phyloP scores from a whole-genome alignment of 2,329 filamentous ascomycete genomes.

The Coleophoma cylindrospora region DNA sequence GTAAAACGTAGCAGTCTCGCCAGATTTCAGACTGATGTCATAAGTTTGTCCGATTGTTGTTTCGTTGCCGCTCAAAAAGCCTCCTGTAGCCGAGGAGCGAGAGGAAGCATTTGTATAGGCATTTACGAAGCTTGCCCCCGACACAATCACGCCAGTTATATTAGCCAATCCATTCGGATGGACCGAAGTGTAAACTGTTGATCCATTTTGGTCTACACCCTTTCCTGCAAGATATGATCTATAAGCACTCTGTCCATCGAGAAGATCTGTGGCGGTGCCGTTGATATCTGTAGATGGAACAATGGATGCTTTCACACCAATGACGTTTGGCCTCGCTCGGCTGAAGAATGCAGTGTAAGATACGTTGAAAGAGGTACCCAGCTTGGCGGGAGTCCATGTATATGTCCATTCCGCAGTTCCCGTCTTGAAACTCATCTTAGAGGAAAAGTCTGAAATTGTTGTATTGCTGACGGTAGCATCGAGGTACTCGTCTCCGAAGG shows the following conservation, averaged over 20 bases:
- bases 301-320: constrained; percentile 51
- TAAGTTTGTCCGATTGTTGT: constrained; percentile 62
- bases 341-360: constrained; percentile 56
- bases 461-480: constrained; percentile 54
- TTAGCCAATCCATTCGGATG: constrained; percentile 55
- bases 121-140: constrained; percentile 35
- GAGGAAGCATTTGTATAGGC: constrained; percentile 30
- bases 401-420: constrained; percentile 61
- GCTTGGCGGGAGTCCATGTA: constrained; percentile 53
- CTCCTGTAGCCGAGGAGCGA: constrained; percentile 14
- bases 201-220: constrained; percentile 42
- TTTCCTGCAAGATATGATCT: constrained; percentile 55
- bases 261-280: constrained; percentile 57
- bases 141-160: constrained; percentile 56
- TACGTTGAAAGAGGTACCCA: constrained; percentile 46
- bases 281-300: constrained; percentile 46
- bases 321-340: constrained; percentile 24
- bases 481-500: constrained; percentile 49
- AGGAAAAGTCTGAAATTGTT: constrained; percentile 55
- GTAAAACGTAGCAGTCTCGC: constrained; percentile 47
- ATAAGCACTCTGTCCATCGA: constrained; percentile 65
- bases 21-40: constrained; percentile 44
- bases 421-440: constrained; percentile 57
- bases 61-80: constrained; percentile 48
- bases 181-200: constrained; percentile 60